Evolutionary conservation across 2,329 filamentous ascomycete species (phyloP), one percentile per base, ranked within the genome.

Genomic region (Diplodia scrobiculata): DNA sequence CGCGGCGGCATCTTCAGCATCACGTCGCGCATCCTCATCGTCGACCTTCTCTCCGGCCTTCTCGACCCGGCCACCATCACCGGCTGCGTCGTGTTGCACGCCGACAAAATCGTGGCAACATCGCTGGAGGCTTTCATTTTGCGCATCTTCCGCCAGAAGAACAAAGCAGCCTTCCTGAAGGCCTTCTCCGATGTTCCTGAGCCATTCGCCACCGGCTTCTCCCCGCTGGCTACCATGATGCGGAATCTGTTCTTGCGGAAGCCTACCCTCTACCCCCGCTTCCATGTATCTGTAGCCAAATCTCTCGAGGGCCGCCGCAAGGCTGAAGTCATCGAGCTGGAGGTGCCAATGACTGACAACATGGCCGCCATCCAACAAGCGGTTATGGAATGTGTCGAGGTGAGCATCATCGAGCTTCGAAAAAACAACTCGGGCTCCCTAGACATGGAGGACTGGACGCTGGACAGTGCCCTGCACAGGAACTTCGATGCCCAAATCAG

Each of bases 381-480:
- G 29, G 89, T 98, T 67, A 86, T 99, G 78, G 94, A 98, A 75
- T 99, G 95, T 74, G 93, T 99, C 19, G 94, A 98, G 77, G 89
- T 92, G 71, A 97, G 92, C 74, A 95, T 99, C 70, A 87, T 91
- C 65, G 95, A 99, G 78, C 84, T 99, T 51, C 96, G 94, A 76
- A 98, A 96, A 79, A 86, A 87, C 19, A 98, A 97, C 73, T 85
- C 88, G 0, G 93, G 92, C 1, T 50, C 64, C 19, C 82, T 99
- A 6, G 94, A 98, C 71, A 93, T 98, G 87, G 93, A 96, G 67
- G 93, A 97, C 73, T 98, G 94, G 94, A 97, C 92, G 59, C 83
- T 97, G 19, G 94, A 98, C 76, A 97, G 91, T 73, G 94, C 94
- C 41, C 80, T 98, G 68, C 90, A 97, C 70, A 91, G 90, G 73